Conservation (phyloP, 129 eudicot species). For the Arctium minus region DNA sequence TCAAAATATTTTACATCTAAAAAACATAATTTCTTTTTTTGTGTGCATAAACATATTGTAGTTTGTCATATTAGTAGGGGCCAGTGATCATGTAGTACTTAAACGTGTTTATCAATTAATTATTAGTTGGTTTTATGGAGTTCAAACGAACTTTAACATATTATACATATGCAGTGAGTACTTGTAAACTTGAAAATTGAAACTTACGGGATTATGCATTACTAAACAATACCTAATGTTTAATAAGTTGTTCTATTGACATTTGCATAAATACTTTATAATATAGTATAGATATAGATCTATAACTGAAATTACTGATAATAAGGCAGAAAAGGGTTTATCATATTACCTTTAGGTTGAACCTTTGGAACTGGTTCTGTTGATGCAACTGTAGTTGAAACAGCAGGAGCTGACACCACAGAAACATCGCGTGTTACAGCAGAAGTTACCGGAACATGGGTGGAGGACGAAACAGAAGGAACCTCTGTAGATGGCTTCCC, state of each 20-base stretch:
- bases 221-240: neutral
- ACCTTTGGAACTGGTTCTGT: constrained; percentile 50
- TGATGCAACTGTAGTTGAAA: constrained; percentile 28
- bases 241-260: neutral
- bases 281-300: neutral
- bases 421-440: constrained; percentile 28
- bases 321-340: neutral
- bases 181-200: neutral
- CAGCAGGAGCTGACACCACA: constrained; percentile 40
- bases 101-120: neutral
- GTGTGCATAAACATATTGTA: neutral
- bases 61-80: neutral
- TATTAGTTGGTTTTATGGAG: neutral
- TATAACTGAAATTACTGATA: neutral
- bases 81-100: neutral
- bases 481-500: constrained; percentile 23
- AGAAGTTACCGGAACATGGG: constrained; percentile 27
- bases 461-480: constrained; percentile 25
- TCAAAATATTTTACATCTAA: neutral
- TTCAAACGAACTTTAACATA: neutral
- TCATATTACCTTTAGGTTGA: constrained; percentile 71
- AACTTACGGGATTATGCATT: neutral
- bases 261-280: neutral
- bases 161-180: neutral
- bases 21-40: neutral